Base-by-base conservation (phyloP, 148 eudicot species). In the Mesembryanthemum crystallinum region DNA sequence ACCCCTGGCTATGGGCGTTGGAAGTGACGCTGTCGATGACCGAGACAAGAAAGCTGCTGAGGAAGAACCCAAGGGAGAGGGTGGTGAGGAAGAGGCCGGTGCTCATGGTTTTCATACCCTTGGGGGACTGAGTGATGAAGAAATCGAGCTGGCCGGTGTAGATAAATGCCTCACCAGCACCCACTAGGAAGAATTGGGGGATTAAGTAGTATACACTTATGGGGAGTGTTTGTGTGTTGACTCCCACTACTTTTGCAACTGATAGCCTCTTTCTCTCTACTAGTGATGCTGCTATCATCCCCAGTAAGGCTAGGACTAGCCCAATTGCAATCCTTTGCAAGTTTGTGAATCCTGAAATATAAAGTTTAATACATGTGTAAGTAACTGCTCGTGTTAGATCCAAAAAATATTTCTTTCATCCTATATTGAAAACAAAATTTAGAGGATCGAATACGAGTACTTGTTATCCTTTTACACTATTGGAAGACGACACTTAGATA, bases 111-210 rank as follows among this genome's bases (percentile, higher is more conserved):
- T 92, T 92, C 97, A 92, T 92, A 9, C 88, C 83, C 69, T 90
- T 92, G 3, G 97, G 95, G 7, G 94, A 86, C 39, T 87, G 86
- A 0, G 90, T 92, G 21, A 92, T 87, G 89, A 92, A 92, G 83
- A 92, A 92, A 63, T 92, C 97, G 0, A 92, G 88, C 75, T 92
- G 97, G 1, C 97, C 97, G 0, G 90, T 92, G 90, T 92, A 92
- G 0, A 90, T 86, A 78, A 92, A 92, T 52, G 91, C 97, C 68
- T 90, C 92, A 3, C 91, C 97, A 4, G 94, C 60, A 3, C 97
- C 97, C 10, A 90, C 87, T 9, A 92, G 79, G 83, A 90, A 85
- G 71, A 92, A 92, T 58, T 92, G 97, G 27, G 95, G 97, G 78
- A 90, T 82, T 67, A 92, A 67, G 13, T 71, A 39, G 77, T 86